Base-by-base conservation (phyloP, 768 basidiomycete species). In the Nidularia sp. region DNA sequence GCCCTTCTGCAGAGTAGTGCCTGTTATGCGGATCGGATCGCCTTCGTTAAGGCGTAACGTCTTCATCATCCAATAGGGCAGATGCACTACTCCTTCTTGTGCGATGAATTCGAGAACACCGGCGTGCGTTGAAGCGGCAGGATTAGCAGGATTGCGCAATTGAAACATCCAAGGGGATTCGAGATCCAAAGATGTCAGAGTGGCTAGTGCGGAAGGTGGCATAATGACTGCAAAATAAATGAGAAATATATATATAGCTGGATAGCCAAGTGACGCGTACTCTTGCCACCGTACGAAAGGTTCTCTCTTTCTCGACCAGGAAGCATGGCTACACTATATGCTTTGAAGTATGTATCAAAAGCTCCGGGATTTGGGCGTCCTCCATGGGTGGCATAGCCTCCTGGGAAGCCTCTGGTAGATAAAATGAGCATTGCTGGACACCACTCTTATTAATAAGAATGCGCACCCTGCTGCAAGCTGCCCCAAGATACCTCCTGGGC, bases 51-150 rank as follows among this genome's bases (percentile, higher is more conserved):
- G 71, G 29, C 92, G 83, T 15, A 99, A 74, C 4, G 93, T 94
- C 73, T 90, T 94, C 96, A 99, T 99, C 91, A 99, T 96, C 97
- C 97, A 99, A 60, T 93, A 89, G 0, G 97, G 97, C 12, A 99
- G 76, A 74, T 98, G 89, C 2, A 95, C 95, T 10, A 89, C 78
- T 9, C 97, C 97, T 68, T 98, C 96, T 52, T 97, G 88, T 2
- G 97, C 96, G 57, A 98, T 98, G 70, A 99, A 99, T 65, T 99
- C 97, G 31, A 99, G 81, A 29, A 99, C 97, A 75, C 97, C 97
- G 1, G 90, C 91, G 65, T 99, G 93, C 1, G 97, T 98, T 18
- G 82, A 94, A 50, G 81, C 89, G 34, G 84, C 90, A 48, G 79
- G 77, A 71, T 88, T 95, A 60, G 74, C 72, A 47, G 97, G 96